Evolutionary conservation across 2,329 filamentous ascomycete species (phyloP), one percentile per base, ranked within the genome.

Genomic region (Phialophora expanda): DNA sequence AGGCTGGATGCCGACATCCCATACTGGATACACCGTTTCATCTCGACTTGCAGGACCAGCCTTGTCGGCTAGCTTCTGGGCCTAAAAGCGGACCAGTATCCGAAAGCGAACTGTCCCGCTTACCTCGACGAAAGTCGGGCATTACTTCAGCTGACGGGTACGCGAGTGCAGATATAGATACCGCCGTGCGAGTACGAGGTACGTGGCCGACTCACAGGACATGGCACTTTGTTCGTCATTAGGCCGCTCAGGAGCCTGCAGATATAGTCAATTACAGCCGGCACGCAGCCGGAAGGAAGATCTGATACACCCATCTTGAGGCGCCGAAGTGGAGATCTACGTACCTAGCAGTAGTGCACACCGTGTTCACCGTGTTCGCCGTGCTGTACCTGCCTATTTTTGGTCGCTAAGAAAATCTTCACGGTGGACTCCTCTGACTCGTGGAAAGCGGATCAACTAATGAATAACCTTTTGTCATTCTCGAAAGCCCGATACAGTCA

Each of bases 81-180:
- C 51, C 32, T 54, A 6, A 7, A 32, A 32, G 51, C 32, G 24
- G 51, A 54, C 51, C 24, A 54, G 26, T 1, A 4, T 26, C 53
- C 14, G 24, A 4, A 9, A 30, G 14, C 30, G 34, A 8, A 53
- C 24, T 32, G 26, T 3, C 9, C 20, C 30, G 58, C 58, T 61
- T 61, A 53, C 32, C 30, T 24, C 14, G 30, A 14, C 34, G 11
- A 7, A 12, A 24, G n/a, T 60, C 28, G n/a, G 44, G 44, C 38
- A 53, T 64, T 59, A 64, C 61, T 64, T 64, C 61, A 64, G 61
- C 61, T 64, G 44, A 64, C 53, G 53, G 28, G 53, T 28, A 34
- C 20, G 24, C 48, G 34, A 6, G 12, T n/a, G 48, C 9, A 51
- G 11, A 54, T 26, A 4, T 26, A 14, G 53, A 32, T 20, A 55